These are phyloP conservation scores for Sporothrix mexicana DNA, from an alignment of 2,329 filamentous ascomycete species.

Conservation along the genomic window DNA sequence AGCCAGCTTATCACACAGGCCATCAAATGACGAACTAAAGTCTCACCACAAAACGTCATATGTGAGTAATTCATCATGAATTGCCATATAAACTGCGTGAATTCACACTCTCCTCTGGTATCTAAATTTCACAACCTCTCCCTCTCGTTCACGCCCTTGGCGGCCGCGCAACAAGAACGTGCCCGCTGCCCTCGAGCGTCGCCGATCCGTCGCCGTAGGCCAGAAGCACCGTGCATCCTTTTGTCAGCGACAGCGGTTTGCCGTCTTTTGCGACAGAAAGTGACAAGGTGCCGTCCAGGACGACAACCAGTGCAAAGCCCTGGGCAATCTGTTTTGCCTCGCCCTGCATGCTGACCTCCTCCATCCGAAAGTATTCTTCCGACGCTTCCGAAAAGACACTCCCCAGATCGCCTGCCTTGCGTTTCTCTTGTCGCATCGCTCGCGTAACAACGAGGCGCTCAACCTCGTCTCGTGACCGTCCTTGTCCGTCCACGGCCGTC, in stretches of 20 bases:
- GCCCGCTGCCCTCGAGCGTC: not conserved
- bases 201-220: not conserved
- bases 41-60: not conserved
- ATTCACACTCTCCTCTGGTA: not conserved
- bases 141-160: not conserved
- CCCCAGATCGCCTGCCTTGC: not conserved
- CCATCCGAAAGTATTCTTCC: constrained; percentile 12
- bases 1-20: not conserved
- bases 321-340: not conserved
- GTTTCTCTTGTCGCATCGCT: not conserved
- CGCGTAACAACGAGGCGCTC: not conserved
- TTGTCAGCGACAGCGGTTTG: not conserved
- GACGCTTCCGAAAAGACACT: not conserved
- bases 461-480: not conserved
- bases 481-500: constrained; percentile 14
- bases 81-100: not conserved
- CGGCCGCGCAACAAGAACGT: not conserved
- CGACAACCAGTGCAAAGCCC: not conserved
- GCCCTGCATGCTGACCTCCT: not conserved
- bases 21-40: not conserved
- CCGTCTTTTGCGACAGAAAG: not conserved
- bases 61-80: not conserved
- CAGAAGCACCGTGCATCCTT: not conserved
- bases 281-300: not conserved
- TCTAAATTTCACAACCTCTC: not conserved